Percentiles rank a stretch among this genome's conserved stretches.
These are phyloP conservation scores for Agaricus subrufescens DNA, from an alignment of 768 basidiomycete genomes.

Conservation along the genomic window DNA sequence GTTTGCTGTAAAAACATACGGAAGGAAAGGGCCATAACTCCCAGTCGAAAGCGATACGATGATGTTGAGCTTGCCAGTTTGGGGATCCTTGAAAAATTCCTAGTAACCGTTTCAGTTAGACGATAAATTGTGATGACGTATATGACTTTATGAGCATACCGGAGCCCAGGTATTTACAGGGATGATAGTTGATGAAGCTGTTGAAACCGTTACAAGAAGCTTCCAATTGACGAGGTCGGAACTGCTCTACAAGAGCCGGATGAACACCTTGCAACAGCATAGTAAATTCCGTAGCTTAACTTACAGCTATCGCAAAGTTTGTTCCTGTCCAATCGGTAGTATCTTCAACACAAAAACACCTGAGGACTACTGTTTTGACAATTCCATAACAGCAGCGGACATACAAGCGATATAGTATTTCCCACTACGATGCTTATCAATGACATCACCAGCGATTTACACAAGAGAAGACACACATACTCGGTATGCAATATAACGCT, in stretches of 20 bases:
- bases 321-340: constrained; percentile 30
- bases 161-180: constrained; percentile 32
- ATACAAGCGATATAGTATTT: constrained; percentile 30
- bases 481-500: constrained; percentile 30
- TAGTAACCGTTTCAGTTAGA: constrained; percentile 5
- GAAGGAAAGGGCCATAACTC: constrained; percentile 30
- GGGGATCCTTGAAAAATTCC: constrained; percentile 34
- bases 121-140: neutral
- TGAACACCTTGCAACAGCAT: neutral
- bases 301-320: constrained; percentile 31
- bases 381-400: neutral
- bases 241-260: constrained; percentile 20
- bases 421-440: constrained; percentile 17
- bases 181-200: constrained; percentile 21
- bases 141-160: constrained; percentile 10
- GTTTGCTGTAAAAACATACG: constrained; percentile 27
- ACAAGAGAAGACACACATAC: constrained; percentile 14
- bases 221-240: constrained; percentile 25
- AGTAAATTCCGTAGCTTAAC: neutral
- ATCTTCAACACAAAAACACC: constrained; percentile 15
- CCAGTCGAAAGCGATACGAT: constrained; percentile 30
- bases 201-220: constrained; percentile 23
- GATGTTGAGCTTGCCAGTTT: constrained; percentile 26
- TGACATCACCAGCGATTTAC: neutral
- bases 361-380: neutral